Percentiles rank a stretch among this genome's conserved stretches.
phyloP scores from a whole-genome alignment of 768 basidiomycete genomes.

The Amanita molliuscula region DNA sequence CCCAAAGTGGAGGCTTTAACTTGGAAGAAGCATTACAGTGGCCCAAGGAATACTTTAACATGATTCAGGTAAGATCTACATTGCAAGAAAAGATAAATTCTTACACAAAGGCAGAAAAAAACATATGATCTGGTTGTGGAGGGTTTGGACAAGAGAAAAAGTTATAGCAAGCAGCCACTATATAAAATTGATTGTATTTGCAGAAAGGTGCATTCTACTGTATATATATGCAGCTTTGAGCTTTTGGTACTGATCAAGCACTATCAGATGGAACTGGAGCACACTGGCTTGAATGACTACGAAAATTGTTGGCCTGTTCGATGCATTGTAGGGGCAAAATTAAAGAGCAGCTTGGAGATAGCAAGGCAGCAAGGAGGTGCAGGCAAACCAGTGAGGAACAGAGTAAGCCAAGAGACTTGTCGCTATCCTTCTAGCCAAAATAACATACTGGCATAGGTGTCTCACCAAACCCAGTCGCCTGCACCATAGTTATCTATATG shows the following conservation, averaged over 20 bases:
- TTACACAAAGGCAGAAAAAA: too few species aligned
- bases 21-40: conserved; percentile 11
- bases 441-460: too few species aligned
- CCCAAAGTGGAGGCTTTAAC: conserved; percentile 13
- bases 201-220: neutral
- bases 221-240: neutral
- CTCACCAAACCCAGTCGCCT: too few species aligned
- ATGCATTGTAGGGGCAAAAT: neutral
- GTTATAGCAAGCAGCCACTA: neutral
- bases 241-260: neutral
- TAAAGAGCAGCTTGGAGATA: neutral
- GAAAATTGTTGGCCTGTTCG: conserved; percentile 3
- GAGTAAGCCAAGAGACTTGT: too few species aligned
- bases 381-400: neutral
- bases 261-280: neutral
- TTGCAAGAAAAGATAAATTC: too few species aligned
- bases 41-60: conserved; percentile 5
- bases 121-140: neutral
- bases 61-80: conserved; percentile 9
- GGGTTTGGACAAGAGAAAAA: neutral
- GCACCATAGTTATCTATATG: too few species aligned
- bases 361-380: neutral
- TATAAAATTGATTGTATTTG: neutral
- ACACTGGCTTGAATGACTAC: neutral
- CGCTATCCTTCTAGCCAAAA: too few species aligned